phyloP scores from a whole-genome alignment of 805 yeast species.

The Candida boleticola region DNA sequence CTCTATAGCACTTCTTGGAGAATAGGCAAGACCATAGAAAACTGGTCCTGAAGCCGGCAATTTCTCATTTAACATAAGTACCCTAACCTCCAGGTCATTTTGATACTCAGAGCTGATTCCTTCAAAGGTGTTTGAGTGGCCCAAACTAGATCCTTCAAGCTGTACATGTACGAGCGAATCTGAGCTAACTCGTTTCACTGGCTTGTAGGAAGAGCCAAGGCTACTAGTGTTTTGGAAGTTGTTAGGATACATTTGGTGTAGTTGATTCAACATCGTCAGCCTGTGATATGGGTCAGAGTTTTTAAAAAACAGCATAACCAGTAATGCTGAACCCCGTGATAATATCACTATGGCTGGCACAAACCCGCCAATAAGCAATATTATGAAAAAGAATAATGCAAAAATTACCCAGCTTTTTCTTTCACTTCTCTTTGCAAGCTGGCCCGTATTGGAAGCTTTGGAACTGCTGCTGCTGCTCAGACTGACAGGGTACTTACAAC shows the following conservation, averaged over 20 bases:
- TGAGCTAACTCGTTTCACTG: neutral
- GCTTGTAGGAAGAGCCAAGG: neutral
- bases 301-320: slow-evolving; percentile 16
- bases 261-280: too few species aligned
- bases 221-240: neutral
- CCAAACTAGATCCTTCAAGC: slow-evolving; percentile 9
- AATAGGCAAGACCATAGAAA: slow-evolving; percentile 59
- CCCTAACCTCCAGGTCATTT: slow-evolving; percentile 30
- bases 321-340: slow-evolving; percentile 28
- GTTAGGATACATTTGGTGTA: too few species aligned
- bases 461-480: too few species aligned
- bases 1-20: slow-evolving; percentile 51
- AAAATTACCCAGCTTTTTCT: neutral
- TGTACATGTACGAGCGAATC: neutral
- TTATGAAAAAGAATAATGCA: slow-evolving; percentile 8
- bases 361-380: slow-evolving; percentile 15
- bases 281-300: neutral
- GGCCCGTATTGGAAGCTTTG: too few species aligned
- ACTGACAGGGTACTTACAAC: too few species aligned
- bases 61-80: slow-evolving; percentile 32
- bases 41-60: slow-evolving; percentile 20
- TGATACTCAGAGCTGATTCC: slow-evolving; percentile 32
- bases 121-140: slow-evolving; percentile 10
- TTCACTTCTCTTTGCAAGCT: too few species aligned
- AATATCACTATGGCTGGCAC: slow-evolving; percentile 23